Evolutionary conservation across 352 stramenopile species (phyloP).

Genomic region (Phytophthora quininea): DNA sequence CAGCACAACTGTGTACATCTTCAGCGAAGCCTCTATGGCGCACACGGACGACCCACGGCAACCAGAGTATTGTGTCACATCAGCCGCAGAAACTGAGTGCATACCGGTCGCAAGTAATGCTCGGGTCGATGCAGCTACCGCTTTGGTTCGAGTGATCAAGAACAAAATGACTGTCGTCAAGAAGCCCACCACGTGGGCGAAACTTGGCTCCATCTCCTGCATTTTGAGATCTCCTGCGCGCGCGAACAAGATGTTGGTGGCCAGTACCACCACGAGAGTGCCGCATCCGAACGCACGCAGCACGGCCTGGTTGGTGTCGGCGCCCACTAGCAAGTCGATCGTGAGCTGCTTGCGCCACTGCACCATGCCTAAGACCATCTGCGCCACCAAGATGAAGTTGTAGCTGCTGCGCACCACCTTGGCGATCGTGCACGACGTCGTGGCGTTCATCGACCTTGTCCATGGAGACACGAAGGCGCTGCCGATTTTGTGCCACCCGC

Average conservation of each 20-base stretch:
- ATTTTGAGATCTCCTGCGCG: constrained; percentile 40
- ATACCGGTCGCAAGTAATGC: constrained; percentile 34
- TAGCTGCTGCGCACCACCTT: constrained; percentile 51
- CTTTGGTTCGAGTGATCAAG: constrained; percentile 10
- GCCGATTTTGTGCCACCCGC: constrained; percentile 34
- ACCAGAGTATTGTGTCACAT: constrained; percentile 37
- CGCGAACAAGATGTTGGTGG: constrained; percentile 44
- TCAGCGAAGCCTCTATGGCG: constrained; percentile 28
- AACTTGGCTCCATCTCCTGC: constrained; percentile 47
- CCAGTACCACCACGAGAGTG: constrained; percentile 36
- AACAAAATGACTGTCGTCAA: constrained; percentile 30
- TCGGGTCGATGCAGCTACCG: constrained; percentile 14
- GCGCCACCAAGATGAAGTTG: constrained; percentile 43
- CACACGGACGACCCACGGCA: constrained; percentile 42
- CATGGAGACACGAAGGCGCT: constrained; percentile 32
- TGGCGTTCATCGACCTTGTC: constrained; percentile 25
- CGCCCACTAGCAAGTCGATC: constrained; percentile 46
- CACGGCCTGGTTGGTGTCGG: constrained; percentile 30
- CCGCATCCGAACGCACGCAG: constrained; percentile 39
- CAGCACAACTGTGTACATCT: constrained; percentile 27
- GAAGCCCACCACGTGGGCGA: constrained; percentile 40
- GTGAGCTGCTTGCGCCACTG: constrained; percentile 42
- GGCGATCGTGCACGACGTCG: constrained; percentile 39
- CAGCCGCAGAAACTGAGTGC: constrained; percentile 19
- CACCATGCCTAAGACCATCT: constrained; percentile 41